Conservation (phyloP, 2,329 filamentous ascomycete genomes). For the Botryosphaeria agaves region DNA sequence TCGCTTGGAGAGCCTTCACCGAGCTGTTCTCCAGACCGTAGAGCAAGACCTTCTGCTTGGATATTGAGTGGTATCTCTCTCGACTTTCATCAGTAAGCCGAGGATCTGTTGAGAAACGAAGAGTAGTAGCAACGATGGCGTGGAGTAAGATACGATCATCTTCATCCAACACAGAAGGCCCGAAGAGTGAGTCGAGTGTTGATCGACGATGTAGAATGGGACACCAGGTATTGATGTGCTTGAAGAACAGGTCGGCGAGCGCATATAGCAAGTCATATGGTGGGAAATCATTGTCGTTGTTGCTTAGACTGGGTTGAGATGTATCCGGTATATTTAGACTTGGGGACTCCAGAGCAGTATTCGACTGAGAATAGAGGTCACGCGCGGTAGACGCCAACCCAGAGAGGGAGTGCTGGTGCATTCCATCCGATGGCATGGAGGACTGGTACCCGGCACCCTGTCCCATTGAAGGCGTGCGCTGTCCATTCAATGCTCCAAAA, state of each 20-base stretch:
- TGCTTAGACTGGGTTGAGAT: constrained; percentile 11
- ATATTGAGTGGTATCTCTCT: constrained; percentile 58
- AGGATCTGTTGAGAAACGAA: constrained; percentile 66
- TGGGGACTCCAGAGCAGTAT: constrained; percentile 38
- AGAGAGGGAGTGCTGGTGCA: constrained; percentile 3
- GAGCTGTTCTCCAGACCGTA: constrained; percentile 84
- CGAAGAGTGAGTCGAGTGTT: constrained; percentile 69
- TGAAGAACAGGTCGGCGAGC: constrained; percentile 44
- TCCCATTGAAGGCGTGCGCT: constrained; percentile 3
- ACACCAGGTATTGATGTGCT: constrained; percentile 52
- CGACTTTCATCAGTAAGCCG: constrained; percentile 57
- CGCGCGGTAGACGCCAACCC: constrained; percentile 4
- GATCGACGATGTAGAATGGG: constrained; percentile 76
- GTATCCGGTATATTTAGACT: constrained; percentile 36
- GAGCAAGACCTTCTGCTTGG: constrained; percentile 72
- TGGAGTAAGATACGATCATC: constrained; percentile 70
- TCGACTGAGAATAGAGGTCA: constrained; percentile 13
- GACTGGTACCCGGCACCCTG: neutral
- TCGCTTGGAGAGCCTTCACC: constrained; percentile 70
- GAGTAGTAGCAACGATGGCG: constrained; percentile 73
- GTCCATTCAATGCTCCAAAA: constrained; percentile 7
- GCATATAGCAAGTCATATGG: constrained; percentile 43
- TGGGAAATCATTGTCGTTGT: constrained; percentile 32
- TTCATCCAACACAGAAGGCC: constrained; percentile 57
- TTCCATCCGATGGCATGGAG: constrained; percentile 2